Base-by-base conservation (phyloP, 169 alveolate genomes). In the Cryptosporidium meleagridis region DNA sequence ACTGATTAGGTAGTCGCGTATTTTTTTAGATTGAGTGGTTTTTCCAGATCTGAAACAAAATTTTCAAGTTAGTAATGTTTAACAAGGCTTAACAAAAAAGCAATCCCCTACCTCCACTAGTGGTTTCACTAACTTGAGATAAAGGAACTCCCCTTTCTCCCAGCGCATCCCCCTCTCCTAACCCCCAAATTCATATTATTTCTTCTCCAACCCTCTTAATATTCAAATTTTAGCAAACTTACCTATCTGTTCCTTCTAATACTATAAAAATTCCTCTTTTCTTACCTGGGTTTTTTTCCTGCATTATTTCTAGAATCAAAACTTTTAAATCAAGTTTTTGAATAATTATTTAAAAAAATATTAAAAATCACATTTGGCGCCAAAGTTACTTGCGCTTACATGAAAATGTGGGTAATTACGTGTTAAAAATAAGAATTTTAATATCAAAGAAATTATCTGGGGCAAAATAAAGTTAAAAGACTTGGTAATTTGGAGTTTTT, bases 191-290 rank as follows among this genome's bases (percentile, higher is more conserved):
- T 41, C 48, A 55, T 55, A 3, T 29, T 16, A 16, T 26, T 55
- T 16, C 12, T 48, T 48, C 55, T 16, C 21, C 55, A 48, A 3
- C 5, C 18, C 21, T 48, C 55, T 48, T 44, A n/a, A 48, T 3
- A 16, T 48, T 48, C 3, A 2, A 48, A 55, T 16, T 39, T 18
- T 16, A 23, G 52, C 62, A 21, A 91, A 39, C 85, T 5, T 69
- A 95, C 97, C 97, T 92, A 92, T 97, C 99, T 3, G 97, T 92
- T 1, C 99, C 99, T 91, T 97, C 99, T 37, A 97, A 94, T 12
- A 97, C 99, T 18, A 97, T 94, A 73, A 97, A 96, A 45, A 94
- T 70, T 3, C 99, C 99, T 48, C 97, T 91, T 48, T 75, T 70
- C 12, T 62, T 68, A 35, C 3, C 0, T 65, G 48, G 8, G 51